Conservation (phyloP, 2,329 filamentous ascomycete genomes). For the Onygena corvina region DNA sequence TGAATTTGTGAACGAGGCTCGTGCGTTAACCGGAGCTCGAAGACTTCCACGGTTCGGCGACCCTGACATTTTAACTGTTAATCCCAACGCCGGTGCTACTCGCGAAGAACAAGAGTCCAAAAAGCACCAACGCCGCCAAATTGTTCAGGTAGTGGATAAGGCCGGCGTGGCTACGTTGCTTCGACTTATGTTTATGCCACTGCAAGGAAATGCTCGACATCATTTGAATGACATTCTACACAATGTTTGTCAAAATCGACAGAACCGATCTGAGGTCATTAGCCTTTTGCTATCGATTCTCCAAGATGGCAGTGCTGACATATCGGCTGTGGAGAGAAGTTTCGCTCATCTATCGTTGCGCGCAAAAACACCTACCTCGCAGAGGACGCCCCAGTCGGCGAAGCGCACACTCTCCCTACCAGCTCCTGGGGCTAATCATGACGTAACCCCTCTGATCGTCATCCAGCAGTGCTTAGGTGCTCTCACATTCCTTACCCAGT, state of each 20-base stretch:
- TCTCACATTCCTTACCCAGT: slow-evolving; percentile 68
- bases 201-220: slow-evolving; percentile 72
- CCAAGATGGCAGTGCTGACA: slow-evolving; percentile 87
- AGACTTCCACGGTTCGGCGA: slow-evolving; percentile 44
- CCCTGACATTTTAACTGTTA: slow-evolving; percentile 26
- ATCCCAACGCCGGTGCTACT: slow-evolving; percentile 14
- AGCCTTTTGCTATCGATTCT: slow-evolving; percentile 85
- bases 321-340: slow-evolving; percentile 86
- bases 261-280: slow-evolving; percentile 86
- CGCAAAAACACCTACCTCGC: slow-evolving; percentile 65
- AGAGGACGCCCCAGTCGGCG: slow-evolving; percentile 69
- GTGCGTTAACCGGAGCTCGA: slow-evolving; percentile 49
- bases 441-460: slow-evolving; percentile 86
- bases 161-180: slow-evolving; percentile 88
- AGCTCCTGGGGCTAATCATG: slow-evolving; percentile 52
- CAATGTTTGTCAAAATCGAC: slow-evolving; percentile 90
- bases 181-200: slow-evolving; percentile 95
- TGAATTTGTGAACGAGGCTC: slow-evolving; percentile 75
- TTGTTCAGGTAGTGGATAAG: slow-evolving; percentile 95
- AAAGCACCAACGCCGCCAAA: slow-evolving; percentile 63
- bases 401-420: slow-evolving; percentile 62
- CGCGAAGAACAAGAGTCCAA: slow-evolving; percentile 39
- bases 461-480: slow-evolving; percentile 89
- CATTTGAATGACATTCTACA: slow-evolving; percentile 78
- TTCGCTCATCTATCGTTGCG: slow-evolving; percentile 86